These are phyloP conservation scores for Phytopythium cucurbitacearum DNA, from an alignment of 352 stramenopile species.

Conservation along the genomic window DNA sequence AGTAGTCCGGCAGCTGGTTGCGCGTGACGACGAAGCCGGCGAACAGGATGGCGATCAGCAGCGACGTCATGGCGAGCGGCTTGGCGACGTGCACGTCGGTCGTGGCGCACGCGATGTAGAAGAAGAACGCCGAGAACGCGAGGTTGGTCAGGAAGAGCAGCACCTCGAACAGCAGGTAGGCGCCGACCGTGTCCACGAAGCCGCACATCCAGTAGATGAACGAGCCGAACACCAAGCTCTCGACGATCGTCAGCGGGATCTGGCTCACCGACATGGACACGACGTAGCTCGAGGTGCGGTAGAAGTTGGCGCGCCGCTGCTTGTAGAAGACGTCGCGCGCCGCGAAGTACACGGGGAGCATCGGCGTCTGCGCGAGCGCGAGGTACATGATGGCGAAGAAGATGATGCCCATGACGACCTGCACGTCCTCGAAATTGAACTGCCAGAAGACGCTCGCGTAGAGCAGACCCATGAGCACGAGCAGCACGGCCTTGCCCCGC, in stretches of 20 bases:
- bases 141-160: conserved; percentile 40
- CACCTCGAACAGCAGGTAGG: conserved; percentile 33
- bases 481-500: conserved; percentile 24
- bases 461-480: conserved; percentile 32
- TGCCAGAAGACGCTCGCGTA: conserved; percentile 36
- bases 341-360: conserved; percentile 26
- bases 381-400: conserved; percentile 75
- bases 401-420: conserved; percentile 62
- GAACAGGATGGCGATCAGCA: conserved; percentile 38
- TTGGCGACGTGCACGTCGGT: conserved; percentile 36
- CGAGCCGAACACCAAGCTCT: conserved; percentile 34
- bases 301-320: conserved; percentile 32
- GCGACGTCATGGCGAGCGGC: conserved; percentile 25
- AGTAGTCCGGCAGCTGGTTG: conserved; percentile 28
- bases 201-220: conserved; percentile 52
- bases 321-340: conserved; percentile 38
- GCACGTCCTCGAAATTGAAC: conserved; percentile 22
- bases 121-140: conserved; percentile 37
- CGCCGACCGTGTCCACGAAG: conserved; percentile 28
- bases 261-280: conserved; percentile 36
- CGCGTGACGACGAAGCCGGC: conserved; percentile 35
- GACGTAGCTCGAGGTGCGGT: conserved; percentile 29
- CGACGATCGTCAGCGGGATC: conserved; percentile 31
- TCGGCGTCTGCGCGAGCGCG: conserved; percentile 35
- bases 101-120: conserved; percentile 27